Conservation (phyloP, 441 rosid species). For the Erodium trifolium region DNA sequence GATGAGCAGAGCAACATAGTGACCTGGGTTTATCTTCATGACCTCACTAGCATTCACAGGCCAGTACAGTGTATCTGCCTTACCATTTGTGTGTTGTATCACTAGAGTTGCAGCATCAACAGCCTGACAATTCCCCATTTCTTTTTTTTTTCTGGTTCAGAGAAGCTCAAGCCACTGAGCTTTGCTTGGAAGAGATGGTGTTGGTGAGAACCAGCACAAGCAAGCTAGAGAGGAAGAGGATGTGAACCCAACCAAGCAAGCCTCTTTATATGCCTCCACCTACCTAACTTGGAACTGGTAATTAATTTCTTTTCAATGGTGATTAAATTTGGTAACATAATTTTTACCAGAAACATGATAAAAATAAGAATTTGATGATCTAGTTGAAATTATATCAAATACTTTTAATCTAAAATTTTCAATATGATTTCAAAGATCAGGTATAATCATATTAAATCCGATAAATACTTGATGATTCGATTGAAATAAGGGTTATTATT, state of each 20-base stretch:
- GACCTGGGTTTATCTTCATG: constrained; percentile 81
- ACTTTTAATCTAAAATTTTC: no score
- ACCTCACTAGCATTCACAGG: constrained; percentile 53
- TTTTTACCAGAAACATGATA: neutral
- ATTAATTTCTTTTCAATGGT: neutral
- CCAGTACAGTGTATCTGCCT: constrained; percentile 49
- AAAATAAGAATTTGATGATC: no score
- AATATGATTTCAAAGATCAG: no score
- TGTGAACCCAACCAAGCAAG: neutral
- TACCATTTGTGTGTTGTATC: constrained; percentile 69
- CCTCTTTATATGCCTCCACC: constrained; percentile 2
- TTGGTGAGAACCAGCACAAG: neutral
- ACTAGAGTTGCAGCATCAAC: constrained; percentile 65
- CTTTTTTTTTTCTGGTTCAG: neutral
- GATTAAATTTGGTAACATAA: neutral
- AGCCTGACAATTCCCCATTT: constrained; percentile 59
- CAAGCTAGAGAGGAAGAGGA: neutral
- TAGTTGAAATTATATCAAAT: no score
- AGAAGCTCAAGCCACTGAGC: no score
- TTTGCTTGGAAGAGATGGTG: neutral
- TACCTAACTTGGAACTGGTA: neutral
- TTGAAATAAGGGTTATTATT: no score
- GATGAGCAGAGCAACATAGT: constrained; percentile 78
- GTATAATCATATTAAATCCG: no score
- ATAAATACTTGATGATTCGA: no score